Conservation (phyloP, 305 asterid genomes). For the Fraxinus sp. region DNA sequence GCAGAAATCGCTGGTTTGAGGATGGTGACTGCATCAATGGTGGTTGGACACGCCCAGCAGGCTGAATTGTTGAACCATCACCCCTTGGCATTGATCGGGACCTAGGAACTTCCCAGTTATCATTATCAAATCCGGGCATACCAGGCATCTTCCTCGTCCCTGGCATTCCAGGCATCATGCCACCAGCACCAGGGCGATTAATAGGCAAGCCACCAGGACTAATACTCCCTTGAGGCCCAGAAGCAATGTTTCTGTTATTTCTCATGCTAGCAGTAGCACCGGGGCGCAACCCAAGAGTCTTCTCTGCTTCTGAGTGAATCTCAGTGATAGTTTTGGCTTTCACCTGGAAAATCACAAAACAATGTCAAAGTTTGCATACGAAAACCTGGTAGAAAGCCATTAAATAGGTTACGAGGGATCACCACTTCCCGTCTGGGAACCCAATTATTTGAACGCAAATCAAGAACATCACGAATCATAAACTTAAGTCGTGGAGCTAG, state of each 20-base stretch:
- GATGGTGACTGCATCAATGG: slow-evolving; percentile 32
- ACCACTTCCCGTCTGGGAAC: slow-evolving; percentile 95
- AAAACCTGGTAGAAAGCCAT: slow-evolving; percentile 11
- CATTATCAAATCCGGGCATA: slow-evolving; percentile 65
- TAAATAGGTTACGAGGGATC: slow-evolving; percentile 17
- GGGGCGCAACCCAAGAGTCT: slow-evolving; percentile 55
- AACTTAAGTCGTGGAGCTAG: slow-evolving; percentile 72
- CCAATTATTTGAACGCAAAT: slow-evolving; percentile 80
- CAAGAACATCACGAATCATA: slow-evolving; percentile 81
- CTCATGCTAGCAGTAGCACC: slow-evolving; percentile 55
- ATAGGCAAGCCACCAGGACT: slow-evolving; percentile 57
- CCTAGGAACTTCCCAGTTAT: slow-evolving; percentile 76
- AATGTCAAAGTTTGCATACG: slow-evolving; percentile 13
- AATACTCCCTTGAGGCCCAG: slow-evolving; percentile 47
- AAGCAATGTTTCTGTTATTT: slow-evolving; percentile 40
- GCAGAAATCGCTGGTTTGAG: slow-evolving; percentile 24
- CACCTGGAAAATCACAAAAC: slow-evolving; percentile 43
- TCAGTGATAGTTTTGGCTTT: slow-evolving; percentile 70
- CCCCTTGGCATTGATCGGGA: slow-evolving; percentile 72
- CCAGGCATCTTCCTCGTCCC: slow-evolving; percentile 81
- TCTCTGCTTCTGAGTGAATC: slow-evolving; percentile 80
- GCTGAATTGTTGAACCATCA: slow-evolving; percentile 35
- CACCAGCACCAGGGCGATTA: slow-evolving; percentile 70
- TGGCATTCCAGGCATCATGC: slow-evolving; percentile 96
- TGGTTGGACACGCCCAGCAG: slow-evolving; percentile 35